Evolutionary conservation across 1,284 basidiomycete species (phyloP).

Genomic region (Athelia sp.): DNA sequence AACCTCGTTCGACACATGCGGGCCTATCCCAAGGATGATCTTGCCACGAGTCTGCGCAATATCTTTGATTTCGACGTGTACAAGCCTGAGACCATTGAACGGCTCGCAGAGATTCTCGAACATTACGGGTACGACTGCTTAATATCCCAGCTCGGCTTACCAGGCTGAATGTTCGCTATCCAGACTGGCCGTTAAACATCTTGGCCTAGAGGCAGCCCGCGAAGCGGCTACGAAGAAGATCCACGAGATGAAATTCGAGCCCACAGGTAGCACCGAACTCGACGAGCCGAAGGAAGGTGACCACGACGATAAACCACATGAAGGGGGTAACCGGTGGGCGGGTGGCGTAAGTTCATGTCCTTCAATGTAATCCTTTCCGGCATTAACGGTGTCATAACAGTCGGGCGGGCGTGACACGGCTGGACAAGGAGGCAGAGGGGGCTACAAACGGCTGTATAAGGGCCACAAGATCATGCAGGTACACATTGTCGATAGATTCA

Average conservation of each 20-base stretch:
- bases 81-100: slow-evolving; percentile 58
- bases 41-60: slow-evolving; percentile 53
- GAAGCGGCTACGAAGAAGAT: slow-evolving; percentile 43
- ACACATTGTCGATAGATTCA: slow-evolving; percentile 1
- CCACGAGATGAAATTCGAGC: slow-evolving; percentile 54
- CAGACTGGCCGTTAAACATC: slow-evolving; percentile 46
- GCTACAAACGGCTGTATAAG: slow-evolving; percentile 62
- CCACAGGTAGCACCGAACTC: slow-evolving; percentile 38
- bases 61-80: slow-evolving; percentile 68
- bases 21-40: slow-evolving; percentile 49
- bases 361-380: not conserved
- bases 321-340: slow-evolving; percentile 56
- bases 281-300: slow-evolving; percentile 53
- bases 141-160: slow-evolving; percentile 1
- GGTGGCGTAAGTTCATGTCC: slow-evolving; percentile 44
- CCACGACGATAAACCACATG: slow-evolving; percentile 54
- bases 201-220: slow-evolving; percentile 52
- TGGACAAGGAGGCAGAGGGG: slow-evolving; percentile 57
- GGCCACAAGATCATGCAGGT: slow-evolving; percentile 62
- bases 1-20: slow-evolving; percentile 60
- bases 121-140: slow-evolving; percentile 45
- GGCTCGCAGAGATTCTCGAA: slow-evolving; percentile 48
- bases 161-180: not conserved
- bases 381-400: slow-evolving; percentile 23
- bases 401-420: slow-evolving; percentile 65